A percentile compares a stretch with the other conserved stretches of the same genome.
These are phyloP conservation scores for Globisporangium middletonii DNA, from an alignment of 352 stramenopile genomes.

Conservation along the genomic window DNA sequence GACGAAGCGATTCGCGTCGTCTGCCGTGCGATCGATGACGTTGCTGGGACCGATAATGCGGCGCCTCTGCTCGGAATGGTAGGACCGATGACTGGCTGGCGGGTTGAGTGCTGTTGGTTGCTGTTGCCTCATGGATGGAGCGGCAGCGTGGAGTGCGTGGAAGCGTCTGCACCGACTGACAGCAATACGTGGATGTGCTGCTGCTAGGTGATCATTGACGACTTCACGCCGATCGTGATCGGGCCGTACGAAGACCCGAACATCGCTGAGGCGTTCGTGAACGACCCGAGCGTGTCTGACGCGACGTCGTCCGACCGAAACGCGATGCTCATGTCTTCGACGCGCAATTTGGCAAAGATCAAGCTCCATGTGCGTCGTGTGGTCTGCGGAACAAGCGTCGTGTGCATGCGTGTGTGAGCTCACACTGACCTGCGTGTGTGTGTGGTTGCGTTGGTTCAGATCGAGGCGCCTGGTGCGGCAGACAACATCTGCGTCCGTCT, in stretches of 20 bases:
- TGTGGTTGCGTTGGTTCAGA: conserved; percentile 14
- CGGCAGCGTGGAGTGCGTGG: too few species aligned
- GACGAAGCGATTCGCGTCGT: conserved; percentile 69
- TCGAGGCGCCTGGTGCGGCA: conserved; percentile 1
- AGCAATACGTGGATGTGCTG: neutral
- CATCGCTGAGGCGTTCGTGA: conserved; percentile 60
- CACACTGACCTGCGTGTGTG: too few species aligned
- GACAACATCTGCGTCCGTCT: conserved; percentile 31
- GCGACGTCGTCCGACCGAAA: conserved; percentile 25
- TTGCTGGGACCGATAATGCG: neutral
- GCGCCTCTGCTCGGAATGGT: conserved; percentile 24
- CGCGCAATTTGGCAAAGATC: conserved; percentile 48
- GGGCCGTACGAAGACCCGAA: conserved; percentile 82
- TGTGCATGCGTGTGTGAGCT: neutral
- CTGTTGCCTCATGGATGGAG: neutral
- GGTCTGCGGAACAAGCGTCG: too few species aligned
- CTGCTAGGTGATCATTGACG: conserved; percentile 34
- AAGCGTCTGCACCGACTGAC: neutral
- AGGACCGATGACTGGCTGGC: too few species aligned
- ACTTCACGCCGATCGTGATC: conserved; percentile 54
- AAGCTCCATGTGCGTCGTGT: conserved; percentile 31
- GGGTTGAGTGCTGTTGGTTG: too few species aligned
- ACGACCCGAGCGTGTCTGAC: conserved; percentile 18
- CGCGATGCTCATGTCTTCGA: conserved; percentile 42
- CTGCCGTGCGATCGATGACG: conserved; percentile 17